phyloP scores from a whole-genome alignment of 768 basidiomycete species.

The Suillus lakei region DNA sequence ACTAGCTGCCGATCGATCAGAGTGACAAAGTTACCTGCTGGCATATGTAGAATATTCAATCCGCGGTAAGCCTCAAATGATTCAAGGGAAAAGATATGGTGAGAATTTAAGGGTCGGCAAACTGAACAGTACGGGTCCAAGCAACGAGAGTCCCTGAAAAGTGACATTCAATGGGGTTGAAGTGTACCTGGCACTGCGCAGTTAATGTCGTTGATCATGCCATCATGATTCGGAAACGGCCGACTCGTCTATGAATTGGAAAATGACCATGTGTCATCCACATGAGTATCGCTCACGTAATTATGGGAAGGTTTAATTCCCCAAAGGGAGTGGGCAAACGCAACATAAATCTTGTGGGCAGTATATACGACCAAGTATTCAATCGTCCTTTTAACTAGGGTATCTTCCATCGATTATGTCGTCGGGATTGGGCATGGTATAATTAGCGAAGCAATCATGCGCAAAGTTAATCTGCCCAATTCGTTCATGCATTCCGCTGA shows the following conservation, averaged over 20 bases:
- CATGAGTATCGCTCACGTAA: no score
- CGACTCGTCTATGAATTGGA: no score
- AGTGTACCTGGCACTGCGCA: not conserved
- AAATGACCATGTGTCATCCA: no score
- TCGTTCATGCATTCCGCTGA: conserved; percentile 40
- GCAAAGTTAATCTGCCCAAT: conserved; percentile 46
- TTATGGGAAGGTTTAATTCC: no score
- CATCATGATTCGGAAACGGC: not conserved
- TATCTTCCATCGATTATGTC: conserved; percentile 42
- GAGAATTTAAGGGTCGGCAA: not conserved
- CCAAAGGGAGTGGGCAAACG: no score
- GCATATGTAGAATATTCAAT: not conserved
- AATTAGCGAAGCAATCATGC: conserved; percentile 51
- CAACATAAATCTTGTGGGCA: no score
- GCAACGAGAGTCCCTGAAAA: not conserved
- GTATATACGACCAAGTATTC: no score
- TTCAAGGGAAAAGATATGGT: not conserved
- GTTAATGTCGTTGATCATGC: not conserved
- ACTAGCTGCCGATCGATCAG: not conserved
- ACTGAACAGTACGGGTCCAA: not conserved
- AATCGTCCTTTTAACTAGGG: conserved; percentile 17
- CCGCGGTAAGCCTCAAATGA: not conserved
- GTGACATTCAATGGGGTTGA: not conserved
- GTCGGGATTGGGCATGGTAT: conserved; percentile 46
- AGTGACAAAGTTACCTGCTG: not conserved